phyloP scores from a whole-genome alignment of 345 rosid species.

The Acer negundo region DNA sequence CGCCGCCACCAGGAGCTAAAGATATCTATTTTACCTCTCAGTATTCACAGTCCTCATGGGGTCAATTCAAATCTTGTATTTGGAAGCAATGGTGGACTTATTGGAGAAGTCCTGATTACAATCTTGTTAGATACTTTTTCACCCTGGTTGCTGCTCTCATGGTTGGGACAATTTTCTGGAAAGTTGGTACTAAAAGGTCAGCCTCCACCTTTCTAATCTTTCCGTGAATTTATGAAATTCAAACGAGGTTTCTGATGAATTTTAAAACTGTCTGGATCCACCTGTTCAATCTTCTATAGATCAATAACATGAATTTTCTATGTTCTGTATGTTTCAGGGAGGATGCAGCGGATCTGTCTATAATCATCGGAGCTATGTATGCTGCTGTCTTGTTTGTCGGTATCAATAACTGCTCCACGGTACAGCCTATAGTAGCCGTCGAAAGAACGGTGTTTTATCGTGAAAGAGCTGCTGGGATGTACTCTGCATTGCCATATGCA shows the following conservation, averaged over 20 bases:
- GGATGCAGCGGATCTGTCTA: slow-evolving; percentile 43
- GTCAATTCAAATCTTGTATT: slow-evolving; percentile 64
- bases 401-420: slow-evolving; percentile 65
- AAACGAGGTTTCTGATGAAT: not conserved
- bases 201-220: slow-evolving; percentile 2
- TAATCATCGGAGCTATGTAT: slow-evolving; percentile 77
- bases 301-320: not conserved
- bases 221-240: not conserved
- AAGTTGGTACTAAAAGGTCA: slow-evolving; percentile 55
- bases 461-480: slow-evolving; percentile 76
- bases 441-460: slow-evolving; percentile 76
- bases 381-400: slow-evolving; percentile 61
- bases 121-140: slow-evolving; percentile 57
- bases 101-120: slow-evolving; percentile 81
- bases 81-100: slow-evolving; percentile 78
- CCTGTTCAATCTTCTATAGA: not conserved
- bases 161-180: slow-evolving; percentile 69
- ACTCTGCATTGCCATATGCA: slow-evolving; percentile 71
- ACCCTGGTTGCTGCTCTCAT: slow-evolving; percentile 52
- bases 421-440: slow-evolving; percentile 63
- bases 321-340: slow-evolving; percentile 35
- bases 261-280: not conserved
- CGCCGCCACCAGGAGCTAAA: slow-evolving; percentile 46
- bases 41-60: slow-evolving; percentile 52
- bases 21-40: slow-evolving; percentile 53